A percentile compares a stretch with the other conserved stretches of the same genome.
These are phyloP conservation scores for Mycosarcoma mackinlayi DNA, from an alignment of 1,284 basidiomycete genomes.

Conservation along the genomic window DNA sequence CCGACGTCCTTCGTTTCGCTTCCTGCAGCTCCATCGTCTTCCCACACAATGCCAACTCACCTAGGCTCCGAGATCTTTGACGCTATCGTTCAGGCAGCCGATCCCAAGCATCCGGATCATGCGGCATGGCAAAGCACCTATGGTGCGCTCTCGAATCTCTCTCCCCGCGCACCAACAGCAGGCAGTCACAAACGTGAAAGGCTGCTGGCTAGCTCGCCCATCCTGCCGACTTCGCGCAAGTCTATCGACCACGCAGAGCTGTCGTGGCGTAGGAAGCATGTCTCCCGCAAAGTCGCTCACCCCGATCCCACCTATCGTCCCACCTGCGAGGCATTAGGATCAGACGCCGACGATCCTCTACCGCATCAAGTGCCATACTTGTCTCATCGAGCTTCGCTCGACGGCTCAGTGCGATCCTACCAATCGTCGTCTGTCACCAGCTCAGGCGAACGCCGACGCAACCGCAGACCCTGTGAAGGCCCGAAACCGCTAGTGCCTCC, in stretches of 20 bases:
- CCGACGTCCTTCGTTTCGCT: not conserved
- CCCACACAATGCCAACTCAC: conserved; percentile 14
- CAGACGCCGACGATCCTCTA: conserved; percentile 36
- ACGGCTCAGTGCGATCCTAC: conserved; percentile 30
- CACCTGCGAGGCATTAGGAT: conserved; percentile 13
- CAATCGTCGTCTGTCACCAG: conserved; percentile 21
- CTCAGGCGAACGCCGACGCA: conserved; percentile 20
- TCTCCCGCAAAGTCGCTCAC: conserved; percentile 13
- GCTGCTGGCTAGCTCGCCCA: conserved; percentile 3
- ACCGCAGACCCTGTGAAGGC: conserved; percentile 20
- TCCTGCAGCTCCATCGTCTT: not conserved
- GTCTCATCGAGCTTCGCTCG: conserved; percentile 24
- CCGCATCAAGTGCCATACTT: conserved; percentile 8
- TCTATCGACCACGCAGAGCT: conserved; percentile 28
- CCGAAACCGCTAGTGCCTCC: conserved; percentile 37
- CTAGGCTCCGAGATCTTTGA: conserved; percentile 38
- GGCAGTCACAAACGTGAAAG: conserved; percentile 21
- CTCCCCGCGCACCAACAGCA: conserved; percentile 23
- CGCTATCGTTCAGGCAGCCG: conserved; percentile 45
- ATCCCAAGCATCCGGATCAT: conserved; percentile 41
- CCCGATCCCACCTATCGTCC: conserved; percentile 10
- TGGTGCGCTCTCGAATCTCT: conserved; percentile 25
- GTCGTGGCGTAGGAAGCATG: conserved; percentile 8
- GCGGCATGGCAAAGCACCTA: conserved; percentile 36
- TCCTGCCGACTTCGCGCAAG: conserved; percentile 10